phyloP scores from a whole-genome alignment of 2,329 filamentous ascomycete species.

The Sarocladium oryzae region DNA sequence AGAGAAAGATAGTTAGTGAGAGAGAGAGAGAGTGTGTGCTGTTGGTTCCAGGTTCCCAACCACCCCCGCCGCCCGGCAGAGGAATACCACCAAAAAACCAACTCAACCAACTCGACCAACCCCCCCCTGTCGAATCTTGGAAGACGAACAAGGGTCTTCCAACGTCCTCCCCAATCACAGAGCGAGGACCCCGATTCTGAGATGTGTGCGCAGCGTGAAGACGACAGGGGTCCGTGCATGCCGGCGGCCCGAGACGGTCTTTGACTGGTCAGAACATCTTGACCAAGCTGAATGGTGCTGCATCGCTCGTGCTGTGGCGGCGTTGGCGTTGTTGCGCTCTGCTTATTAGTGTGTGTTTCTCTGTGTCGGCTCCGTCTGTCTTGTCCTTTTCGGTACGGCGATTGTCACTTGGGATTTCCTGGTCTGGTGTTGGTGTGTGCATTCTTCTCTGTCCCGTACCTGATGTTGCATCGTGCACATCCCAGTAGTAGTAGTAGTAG shows the following conservation, averaged over 20 bases:
- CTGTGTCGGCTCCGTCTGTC: too few species aligned
- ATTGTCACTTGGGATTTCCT: too few species aligned
- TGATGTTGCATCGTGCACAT: too few species aligned
- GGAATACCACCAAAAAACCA: too few species aligned
- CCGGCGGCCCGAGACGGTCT: slow-evolving; percentile 11
- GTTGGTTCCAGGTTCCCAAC: too few species aligned
- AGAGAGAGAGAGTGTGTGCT: too few species aligned
- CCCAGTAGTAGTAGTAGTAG: not conserved
- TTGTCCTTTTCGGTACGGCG: too few species aligned
- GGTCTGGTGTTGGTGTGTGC: too few species aligned
- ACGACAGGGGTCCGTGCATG: slow-evolving; percentile 11
- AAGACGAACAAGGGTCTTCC: too few species aligned
- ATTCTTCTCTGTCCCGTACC: too few species aligned
- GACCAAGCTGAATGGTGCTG: not conserved
- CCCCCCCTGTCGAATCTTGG: not conserved
- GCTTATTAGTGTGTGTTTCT: not conserved
- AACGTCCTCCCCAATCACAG: slow-evolving; percentile 3
- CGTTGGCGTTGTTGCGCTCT: not conserved
- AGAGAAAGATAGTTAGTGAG: too few species aligned
- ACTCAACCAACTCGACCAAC: not conserved
- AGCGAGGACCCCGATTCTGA: slow-evolving; percentile 1
- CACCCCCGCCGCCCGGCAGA: too few species aligned
- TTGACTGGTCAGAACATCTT: slow-evolving; percentile 7
- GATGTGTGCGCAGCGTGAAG: slow-evolving; percentile 10
- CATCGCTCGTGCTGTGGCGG: not conserved